Evolutionary conservation across 345 rosid species (phyloP).

Genomic region (Trapa incisa): DNA sequence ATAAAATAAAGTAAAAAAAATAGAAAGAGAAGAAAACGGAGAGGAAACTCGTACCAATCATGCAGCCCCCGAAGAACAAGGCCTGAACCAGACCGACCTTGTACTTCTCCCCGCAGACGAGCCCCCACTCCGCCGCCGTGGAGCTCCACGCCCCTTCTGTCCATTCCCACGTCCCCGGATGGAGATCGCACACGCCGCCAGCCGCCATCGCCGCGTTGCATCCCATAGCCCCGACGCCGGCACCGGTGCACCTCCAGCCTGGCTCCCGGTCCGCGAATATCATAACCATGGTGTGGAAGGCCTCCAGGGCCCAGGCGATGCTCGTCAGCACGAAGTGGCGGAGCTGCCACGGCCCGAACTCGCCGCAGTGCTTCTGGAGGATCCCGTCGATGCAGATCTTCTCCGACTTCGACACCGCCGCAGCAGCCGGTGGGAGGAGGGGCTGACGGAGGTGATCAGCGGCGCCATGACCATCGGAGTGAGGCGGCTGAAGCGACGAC

Average conservation of each 20-base stretch:
- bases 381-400: conserved; percentile 63
- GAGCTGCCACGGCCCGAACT: conserved; percentile 81
- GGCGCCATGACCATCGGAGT: neutral
- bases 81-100: conserved; percentile 87
- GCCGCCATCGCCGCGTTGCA: conserved; percentile 26
- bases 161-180: conserved; percentile 73
- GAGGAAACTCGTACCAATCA: conserved; percentile 50
- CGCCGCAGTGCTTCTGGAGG: conserved; percentile 70
- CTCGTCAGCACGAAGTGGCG: conserved; percentile 71
- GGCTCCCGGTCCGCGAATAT: conserved; percentile 84
- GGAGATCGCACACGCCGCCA: conserved; percentile 30
- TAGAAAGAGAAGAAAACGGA: neutral
- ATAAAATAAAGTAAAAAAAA: neutral
- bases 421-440: conserved; percentile 18
- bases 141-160: conserved; percentile 47
- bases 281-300: conserved; percentile 89
- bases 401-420: conserved; percentile 16
- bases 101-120: conserved; percentile 63
- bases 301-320: conserved; percentile 89
- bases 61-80: conserved; percentile 74
- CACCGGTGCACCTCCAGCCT: conserved; percentile 27
- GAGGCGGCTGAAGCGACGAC: no score
- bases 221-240: conserved; percentile 11
- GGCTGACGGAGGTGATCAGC: neutral
- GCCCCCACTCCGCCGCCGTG: conserved; percentile 77